Base-by-base conservation (phyloP, 805 yeast genomes). In the Candida arabinofermentans region DNA sequence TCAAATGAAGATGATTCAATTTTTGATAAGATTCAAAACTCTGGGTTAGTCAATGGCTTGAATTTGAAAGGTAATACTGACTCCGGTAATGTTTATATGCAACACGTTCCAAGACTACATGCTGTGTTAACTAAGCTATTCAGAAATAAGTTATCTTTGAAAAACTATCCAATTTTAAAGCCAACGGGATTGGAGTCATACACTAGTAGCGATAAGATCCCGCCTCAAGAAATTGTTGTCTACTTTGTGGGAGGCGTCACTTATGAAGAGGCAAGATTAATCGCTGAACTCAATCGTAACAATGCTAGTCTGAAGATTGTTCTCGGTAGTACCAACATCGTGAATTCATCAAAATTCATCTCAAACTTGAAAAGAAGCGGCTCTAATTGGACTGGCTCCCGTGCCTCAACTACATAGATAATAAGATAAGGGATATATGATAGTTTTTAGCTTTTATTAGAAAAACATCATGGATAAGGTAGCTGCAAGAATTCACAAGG, bases 241-340 rank as follows among this genome's bases (percentile, higher is more conserved):
- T 86, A 80, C 57, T 64, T 85, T 39, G 78, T 87, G 39, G 98
- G 97, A 5, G 99, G 99, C 13, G 83, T 77, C 2, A 91, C 98
- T 1, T 88, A 79, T 58, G 98, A 91, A 61, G 99, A 93, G 60
- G 86, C 95, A 0, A 75, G 96, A 47, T 64, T 89, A 19, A 79
- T 90, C 4, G 79, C 84, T 41, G 86, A 88, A 46, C 70, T 89
- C 48, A 82, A 83, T 55, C 64, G 64, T 23, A 67, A 77, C 19
- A 72, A 69, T 40, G 75, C 74, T 27, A 78, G 76, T 8, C 71
- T 85, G 34, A 76, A 87, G 48, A 69, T 86, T 13, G 71, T 88
- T 1, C 65, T 90, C n/a, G 99, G 99, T 8, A 89, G 96, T 24
- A 80, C 88, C 1, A 62, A 73, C n/a, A 64, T 82, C 4, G 54